A percentile compares a stretch with the other conserved stretches of the same genome.
Conservation (phyloP, 2,329 filamentous ascomycete genomes). For the Geosmithia morbida region DNA sequence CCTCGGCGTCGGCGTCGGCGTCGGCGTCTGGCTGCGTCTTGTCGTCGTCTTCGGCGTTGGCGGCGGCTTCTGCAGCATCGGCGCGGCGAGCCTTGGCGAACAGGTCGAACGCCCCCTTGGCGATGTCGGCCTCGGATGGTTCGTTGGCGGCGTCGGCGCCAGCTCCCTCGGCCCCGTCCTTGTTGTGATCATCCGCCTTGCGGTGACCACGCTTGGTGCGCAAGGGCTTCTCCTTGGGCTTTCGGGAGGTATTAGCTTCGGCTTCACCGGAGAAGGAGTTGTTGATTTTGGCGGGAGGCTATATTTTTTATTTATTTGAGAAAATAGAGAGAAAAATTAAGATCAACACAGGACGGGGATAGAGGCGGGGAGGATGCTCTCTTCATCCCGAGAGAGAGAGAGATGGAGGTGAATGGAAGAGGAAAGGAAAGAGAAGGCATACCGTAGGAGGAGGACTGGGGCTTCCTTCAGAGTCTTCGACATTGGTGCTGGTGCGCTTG, state of each 20-base stretch:
- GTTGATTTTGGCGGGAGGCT: slow-evolving; percentile 5
- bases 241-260: slow-evolving; percentile 18
- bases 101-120: slow-evolving; percentile 32
- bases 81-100: slow-evolving; percentile 31
- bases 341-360: background rate
- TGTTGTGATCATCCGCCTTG: slow-evolving; percentile 31
- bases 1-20: slow-evolving; percentile 29
- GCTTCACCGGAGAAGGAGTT: slow-evolving; percentile 13
- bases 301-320: slow-evolving; percentile 7
- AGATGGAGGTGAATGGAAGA: background rate
- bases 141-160: slow-evolving; percentile 23
- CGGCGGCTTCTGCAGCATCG: slow-evolving; percentile 20
- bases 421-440: slow-evolving; percentile 18
- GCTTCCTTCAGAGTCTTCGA: slow-evolving; percentile 66
- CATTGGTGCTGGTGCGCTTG: slow-evolving; percentile 59
- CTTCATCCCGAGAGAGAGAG: background rate
- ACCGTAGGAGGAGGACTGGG: slow-evolving; percentile 69
- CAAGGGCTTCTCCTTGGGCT: slow-evolving; percentile 68
- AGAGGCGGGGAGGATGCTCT: slow-evolving; percentile 2
- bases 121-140: background rate
- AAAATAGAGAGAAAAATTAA: background rate
- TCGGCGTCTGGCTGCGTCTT: slow-evolving; percentile 26
- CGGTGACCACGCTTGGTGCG: slow-evolving; percentile 60
- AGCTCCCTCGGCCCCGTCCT: slow-evolving; percentile 13
- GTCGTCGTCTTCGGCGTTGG: slow-evolving; percentile 11